Evolutionary conservation across 139 green algal species (phyloP).

Genomic region (Coelastrella sp.): DNA sequence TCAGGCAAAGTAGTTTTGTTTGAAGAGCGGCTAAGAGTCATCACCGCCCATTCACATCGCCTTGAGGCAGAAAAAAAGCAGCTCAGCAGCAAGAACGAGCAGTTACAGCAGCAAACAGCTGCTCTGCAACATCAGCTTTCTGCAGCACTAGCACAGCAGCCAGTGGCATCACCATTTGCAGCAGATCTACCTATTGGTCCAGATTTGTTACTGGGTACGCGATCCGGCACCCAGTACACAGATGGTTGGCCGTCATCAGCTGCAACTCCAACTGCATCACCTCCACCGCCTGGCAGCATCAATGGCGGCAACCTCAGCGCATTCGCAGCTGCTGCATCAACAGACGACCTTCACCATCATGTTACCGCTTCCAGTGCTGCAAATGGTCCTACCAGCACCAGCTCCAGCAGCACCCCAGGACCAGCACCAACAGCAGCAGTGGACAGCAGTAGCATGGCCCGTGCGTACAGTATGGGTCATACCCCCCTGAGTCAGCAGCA

Average conservation of each 20-base stretch:
- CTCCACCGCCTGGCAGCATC: background rate
- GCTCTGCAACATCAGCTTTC: background rate
- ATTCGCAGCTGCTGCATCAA: slow-evolving; percentile 15
- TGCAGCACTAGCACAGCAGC: background rate
- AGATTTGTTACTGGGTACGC: background rate
- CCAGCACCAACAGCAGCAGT: background rate
- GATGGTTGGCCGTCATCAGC: background rate
- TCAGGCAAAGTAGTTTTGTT: background rate
- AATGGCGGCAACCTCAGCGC: background rate
- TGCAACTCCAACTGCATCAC: background rate
- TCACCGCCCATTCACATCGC: background rate
- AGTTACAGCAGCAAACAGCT: background rate
- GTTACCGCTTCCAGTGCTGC: background rate
- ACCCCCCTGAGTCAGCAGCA: background rate
- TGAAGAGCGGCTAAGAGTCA: background rate
- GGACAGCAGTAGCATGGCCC: background rate
- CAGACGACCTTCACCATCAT: background rate
- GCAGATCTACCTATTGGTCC: background rate
- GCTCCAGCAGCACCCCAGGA: background rate
- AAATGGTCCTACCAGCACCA: background rate
- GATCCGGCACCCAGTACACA: background rate
- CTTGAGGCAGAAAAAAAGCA: background rate
- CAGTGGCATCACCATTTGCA: background rate
- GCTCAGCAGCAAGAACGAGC: slow-evolving; percentile 1
- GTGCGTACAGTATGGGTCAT: background rate